A percentile compares a stretch with the other conserved stretches of the same genome.
Conservation (phyloP, 169 alveolate species). For the Cryptosporidium meleagridis region DNA sequence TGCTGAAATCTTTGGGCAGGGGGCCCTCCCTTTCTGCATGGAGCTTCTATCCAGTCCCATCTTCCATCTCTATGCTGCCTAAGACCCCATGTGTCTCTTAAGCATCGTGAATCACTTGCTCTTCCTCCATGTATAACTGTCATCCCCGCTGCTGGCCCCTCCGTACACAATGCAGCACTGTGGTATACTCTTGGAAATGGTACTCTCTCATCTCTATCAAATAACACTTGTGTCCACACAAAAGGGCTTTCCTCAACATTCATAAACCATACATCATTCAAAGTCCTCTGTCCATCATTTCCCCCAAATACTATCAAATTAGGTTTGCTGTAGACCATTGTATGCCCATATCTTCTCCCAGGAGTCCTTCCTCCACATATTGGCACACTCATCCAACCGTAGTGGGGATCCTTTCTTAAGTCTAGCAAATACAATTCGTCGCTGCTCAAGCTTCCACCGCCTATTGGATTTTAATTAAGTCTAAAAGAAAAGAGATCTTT, state of each 20-base stretch:
- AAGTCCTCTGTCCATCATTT: slow-evolving; percentile 94
- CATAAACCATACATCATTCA: slow-evolving; percentile 97
- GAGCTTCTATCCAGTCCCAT: slow-evolving; percentile 99
- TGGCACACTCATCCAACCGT: slow-evolving; percentile 98
- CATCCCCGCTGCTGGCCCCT: slow-evolving; percentile 99
- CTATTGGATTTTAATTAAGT: slow-evolving; percentile 1
- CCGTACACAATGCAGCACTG: slow-evolving; percentile 89
- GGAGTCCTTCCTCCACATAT: slow-evolving; percentile 96
- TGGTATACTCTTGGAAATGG: slow-evolving; percentile 97
- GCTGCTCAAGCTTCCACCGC: slow-evolving; percentile 96
- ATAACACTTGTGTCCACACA: slow-evolving; percentile 92
- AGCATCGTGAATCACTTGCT: slow-evolving; percentile 92
- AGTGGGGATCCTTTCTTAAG: slow-evolving; percentile 91
- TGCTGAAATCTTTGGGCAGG: slow-evolving; percentile 95
- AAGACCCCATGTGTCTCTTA: slow-evolving; percentile 98
- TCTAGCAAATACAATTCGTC: slow-evolving; percentile 96
- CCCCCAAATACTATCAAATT: slow-evolving; percentile 97
- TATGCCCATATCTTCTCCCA: slow-evolving; percentile 99
- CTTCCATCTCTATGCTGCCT: slow-evolving; percentile 99
- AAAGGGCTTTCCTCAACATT: slow-evolving; percentile 97
- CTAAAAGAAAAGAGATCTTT: background rate
- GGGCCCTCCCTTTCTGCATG: slow-evolving; percentile 87
- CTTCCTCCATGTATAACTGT: slow-evolving; percentile 99
- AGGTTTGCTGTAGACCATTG: slow-evolving; percentile 96
- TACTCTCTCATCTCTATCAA: slow-evolving; percentile 82